Conservation (phyloP, 2,329 filamentous ascomycete species). For the Berkeleyomyces basicola region DNA sequence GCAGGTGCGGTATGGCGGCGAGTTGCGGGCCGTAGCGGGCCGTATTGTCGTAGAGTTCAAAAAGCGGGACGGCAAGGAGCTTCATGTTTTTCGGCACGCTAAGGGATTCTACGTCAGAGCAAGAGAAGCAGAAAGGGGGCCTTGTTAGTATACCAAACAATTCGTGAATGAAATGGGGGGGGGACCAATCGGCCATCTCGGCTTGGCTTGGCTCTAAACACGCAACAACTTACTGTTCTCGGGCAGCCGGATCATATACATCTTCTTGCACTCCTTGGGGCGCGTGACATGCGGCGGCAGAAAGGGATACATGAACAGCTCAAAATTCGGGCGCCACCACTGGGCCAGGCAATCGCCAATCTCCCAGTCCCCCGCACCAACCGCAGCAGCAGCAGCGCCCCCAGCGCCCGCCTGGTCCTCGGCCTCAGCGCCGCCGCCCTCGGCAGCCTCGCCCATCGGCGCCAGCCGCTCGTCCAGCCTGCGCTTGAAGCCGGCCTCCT, state of each 20-base stretch:
- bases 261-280: conserved; percentile 98
- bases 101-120: conserved; percentile 55
- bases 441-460: conserved; percentile 63
- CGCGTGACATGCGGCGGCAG: conserved; percentile 89
- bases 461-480: conserved; percentile 86
- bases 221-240: conserved; percentile 55
- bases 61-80: conserved; percentile 84
- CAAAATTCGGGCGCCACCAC: conserved; percentile 98
- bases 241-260: conserved; percentile 91
- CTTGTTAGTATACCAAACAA: conserved; percentile 15
- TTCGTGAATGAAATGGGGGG: not conserved
- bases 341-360: conserved; percentile 89
- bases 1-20: conserved; percentile 84
- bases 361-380: conserved; percentile 66
- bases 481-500: conserved; percentile 86
- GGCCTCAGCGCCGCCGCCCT: conserved; percentile 70
- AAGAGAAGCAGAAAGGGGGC: not conserved
- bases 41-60: conserved; percentile 97
- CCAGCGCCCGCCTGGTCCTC: conserved; percentile 85
- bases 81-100: conserved; percentile 99
- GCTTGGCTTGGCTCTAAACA: not conserved
- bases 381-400: conserved; percentile 61
- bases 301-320: conserved; percentile 99
- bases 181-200: no score
- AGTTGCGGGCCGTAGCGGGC: conserved; percentile 88